Percentiles rank a stretch among this genome's conserved stretches.
Conservation (phyloP, 2,329 filamentous ascomycete genomes). For the Onygena corvina region DNA sequence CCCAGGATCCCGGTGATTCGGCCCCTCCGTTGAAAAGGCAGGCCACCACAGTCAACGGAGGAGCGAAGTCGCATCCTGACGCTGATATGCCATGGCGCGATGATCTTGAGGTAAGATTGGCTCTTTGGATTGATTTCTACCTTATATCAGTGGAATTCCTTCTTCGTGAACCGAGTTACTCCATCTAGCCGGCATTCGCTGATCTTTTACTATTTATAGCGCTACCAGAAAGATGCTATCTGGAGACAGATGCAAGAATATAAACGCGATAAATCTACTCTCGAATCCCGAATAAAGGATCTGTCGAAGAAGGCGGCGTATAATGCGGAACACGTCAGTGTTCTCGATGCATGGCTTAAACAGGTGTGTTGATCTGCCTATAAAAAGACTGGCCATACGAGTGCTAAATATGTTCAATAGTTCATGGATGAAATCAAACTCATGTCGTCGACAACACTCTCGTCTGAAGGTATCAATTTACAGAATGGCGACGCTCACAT, state of each 20-base stretch:
- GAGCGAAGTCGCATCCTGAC: conserved; percentile 51
- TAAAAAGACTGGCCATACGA: not conserved
- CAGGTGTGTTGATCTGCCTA: conserved; percentile 52
- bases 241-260: conserved; percentile 96
- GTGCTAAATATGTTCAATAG: conserved; percentile 17
- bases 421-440: conserved; percentile 39
- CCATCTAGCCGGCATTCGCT: conserved; percentile 16
- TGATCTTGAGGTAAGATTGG: conserved; percentile 55
- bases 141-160: conserved; percentile 13
- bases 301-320: conserved; percentile 64
- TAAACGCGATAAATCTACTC: conserved; percentile 72
- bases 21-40: conserved; percentile 87
- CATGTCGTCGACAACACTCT: conserved; percentile 24
- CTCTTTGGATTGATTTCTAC: not conserved
- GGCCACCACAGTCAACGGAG: conserved; percentile 58
- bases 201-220: conserved; percentile 40
- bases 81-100: conserved; percentile 59
- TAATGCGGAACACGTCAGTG: conserved; percentile 84
- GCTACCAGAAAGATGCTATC: conserved; percentile 92
- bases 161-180: conserved; percentile 27
- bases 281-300: conserved; percentile 71
- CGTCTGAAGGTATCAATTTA: conserved; percentile 13
- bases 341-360: conserved; percentile 86
- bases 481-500: not conserved
- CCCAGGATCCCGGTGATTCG: conserved; percentile 65